These are phyloP conservation scores for Candida koratica DNA, from an alignment of 805 yeast species.

Conservation along the genomic window DNA sequence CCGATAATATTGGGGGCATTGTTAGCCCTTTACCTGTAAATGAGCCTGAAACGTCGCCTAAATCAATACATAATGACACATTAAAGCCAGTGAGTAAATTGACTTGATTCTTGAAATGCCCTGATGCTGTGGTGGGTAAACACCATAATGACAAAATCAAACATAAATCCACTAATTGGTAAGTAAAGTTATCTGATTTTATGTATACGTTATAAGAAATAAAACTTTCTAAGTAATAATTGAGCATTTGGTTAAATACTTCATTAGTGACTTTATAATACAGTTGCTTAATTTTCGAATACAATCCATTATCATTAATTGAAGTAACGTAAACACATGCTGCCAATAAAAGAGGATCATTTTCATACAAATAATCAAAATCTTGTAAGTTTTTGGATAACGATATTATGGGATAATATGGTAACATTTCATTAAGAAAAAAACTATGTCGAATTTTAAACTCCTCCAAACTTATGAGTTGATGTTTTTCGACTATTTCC, in stretches of 20 bases:
- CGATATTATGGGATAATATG: conserved; percentile 48
- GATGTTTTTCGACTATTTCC: conserved; percentile 33
- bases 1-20: conserved; percentile 19
- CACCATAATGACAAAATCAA: conserved; percentile 49
- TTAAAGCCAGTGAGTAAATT: conserved; percentile 43
- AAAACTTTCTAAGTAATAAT: conserved; percentile 43
- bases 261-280: conserved; percentile 20
- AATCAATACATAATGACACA: conserved; percentile 47
- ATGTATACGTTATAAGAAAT: conserved; percentile 43
- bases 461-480: conserved; percentile 31
- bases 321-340: conserved; percentile 47
- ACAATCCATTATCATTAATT: conserved; percentile 34
- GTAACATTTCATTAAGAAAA: conserved; percentile 37
- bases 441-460: conserved; percentile 29
- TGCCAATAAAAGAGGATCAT: conserved; percentile 42
- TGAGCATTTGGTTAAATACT: conserved; percentile 38
- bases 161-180: conserved; percentile 40
- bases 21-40: conserved; percentile 1
- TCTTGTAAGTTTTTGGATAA: conserved; percentile 32
- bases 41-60: conserved; percentile 32
- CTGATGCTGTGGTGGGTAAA: conserved; percentile 49
- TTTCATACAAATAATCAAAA: conserved; percentile 38
- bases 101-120: conserved; percentile 51
- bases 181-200: conserved; percentile 40
- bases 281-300: conserved; percentile 11